Evolutionary conservation across 192 early-diverging fungal species (phyloP).

Genomic region (Umbelopsis ramanniana): DNA sequence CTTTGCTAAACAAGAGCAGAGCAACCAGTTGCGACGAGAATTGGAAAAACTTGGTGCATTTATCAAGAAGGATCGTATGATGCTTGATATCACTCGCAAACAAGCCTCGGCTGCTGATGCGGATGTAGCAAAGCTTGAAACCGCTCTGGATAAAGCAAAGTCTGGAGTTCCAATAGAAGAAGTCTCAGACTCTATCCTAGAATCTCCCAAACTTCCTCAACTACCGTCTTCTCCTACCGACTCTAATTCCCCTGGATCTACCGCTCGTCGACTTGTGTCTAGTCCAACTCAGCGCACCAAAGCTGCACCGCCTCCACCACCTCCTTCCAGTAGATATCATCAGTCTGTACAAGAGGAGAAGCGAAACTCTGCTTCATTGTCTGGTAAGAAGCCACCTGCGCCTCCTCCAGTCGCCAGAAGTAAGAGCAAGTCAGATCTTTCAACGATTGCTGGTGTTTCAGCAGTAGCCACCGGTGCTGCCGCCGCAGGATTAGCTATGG

Average conservation of each 20-base stretch:
- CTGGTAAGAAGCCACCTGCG: constrained; percentile 3
- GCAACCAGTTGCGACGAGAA: constrained; percentile 48
- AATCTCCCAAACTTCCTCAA: neutral
- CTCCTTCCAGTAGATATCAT: constrained; percentile 15
- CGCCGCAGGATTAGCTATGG: neutral
- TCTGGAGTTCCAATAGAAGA: constrained; percentile 48
- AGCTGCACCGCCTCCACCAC: constrained; percentile 11
- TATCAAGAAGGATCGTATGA: constrained; percentile 59
- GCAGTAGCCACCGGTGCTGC: neutral
- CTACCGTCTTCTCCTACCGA: neutral
- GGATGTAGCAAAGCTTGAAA: constrained; percentile 38
- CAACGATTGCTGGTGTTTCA: neutral
- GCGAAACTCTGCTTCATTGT: neutral
- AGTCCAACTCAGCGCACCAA: neutral
- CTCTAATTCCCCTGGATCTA: neutral
- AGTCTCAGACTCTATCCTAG: constrained; percentile 26
- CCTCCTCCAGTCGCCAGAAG: neutral
- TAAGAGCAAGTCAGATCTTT: constrained; percentile 5
- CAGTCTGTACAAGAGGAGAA: neutral
- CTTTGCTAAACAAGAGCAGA: constrained; percentile 59
- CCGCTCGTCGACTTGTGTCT: neutral
- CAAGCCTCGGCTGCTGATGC: constrained; percentile 60
- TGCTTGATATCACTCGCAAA: constrained; percentile 67
- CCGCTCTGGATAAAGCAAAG: constrained; percentile 55
- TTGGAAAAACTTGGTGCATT: constrained; percentile 61